Evolutionary conservation across 73 alveolate species (phyloP).

Genomic region (Paramecium biaurelia): DNA sequence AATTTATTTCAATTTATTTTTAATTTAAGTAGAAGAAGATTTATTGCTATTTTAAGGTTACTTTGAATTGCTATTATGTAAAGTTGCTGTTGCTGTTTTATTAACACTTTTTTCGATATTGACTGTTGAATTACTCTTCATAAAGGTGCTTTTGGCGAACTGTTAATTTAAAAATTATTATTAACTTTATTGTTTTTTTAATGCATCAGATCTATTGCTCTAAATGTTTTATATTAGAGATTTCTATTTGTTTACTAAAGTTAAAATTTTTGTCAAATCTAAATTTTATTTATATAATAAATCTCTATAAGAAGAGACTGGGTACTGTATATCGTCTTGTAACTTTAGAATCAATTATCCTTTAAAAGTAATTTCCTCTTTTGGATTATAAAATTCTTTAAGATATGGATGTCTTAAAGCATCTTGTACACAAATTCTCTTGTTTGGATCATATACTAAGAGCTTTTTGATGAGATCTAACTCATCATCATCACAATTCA

Average conservation of each 20-base stretch:
- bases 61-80: not conserved
- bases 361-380: constrained; percentile 25
- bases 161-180: not conserved
- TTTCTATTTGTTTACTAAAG: not conserved
- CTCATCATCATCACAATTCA: not conserved
- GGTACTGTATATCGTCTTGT: not conserved
- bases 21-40: not conserved
- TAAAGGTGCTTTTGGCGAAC: not conserved
- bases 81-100: not conserved
- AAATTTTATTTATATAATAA: not conserved
- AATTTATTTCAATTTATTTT: not conserved
- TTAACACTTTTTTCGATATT: not conserved
- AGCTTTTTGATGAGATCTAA: constrained; percentile 35
- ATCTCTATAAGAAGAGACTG: not conserved
- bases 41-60: not conserved
- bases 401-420: constrained; percentile 34
- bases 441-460: constrained; percentile 78
- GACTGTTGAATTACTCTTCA: not conserved
- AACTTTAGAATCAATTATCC: not conserved
- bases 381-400: constrained; percentile 38
- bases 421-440: constrained; percentile 75
- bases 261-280: not conserved
- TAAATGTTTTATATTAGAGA: not conserved
- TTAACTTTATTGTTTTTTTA: not conserved
- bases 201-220: not conserved